Evolutionary conservation across 192 early-diverging fungal genomes (phyloP), one percentile per base, ranked within the genome.

Genomic region (Dimargaris xerosporica): DNA sequence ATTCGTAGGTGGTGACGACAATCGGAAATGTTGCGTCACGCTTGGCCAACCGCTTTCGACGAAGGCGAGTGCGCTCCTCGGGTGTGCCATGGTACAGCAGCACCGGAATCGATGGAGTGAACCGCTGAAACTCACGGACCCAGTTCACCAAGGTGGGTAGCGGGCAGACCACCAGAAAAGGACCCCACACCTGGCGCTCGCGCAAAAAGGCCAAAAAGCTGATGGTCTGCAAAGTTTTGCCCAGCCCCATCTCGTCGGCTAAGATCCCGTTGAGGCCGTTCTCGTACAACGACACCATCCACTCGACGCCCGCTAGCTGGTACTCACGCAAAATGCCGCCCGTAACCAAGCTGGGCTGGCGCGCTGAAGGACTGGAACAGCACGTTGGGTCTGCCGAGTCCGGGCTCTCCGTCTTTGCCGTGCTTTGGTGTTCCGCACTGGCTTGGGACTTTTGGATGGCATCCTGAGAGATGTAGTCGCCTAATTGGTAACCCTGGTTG

Each of bases 241-340:
- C 91, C 19, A 93, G 74, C 46, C 91, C 94, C 94, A 96, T 94
- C 61, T 94, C 91, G 72, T 96, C 96, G 10, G 90, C 94, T 44
- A 96, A 68, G 66, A 96, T 96, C 23, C 96, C 96, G 62, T 95
- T 96, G 21, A 96, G 69, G 16, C 96, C 94, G 70, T 96, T 95
- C 59, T 95, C 91, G 75, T 91, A 98, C 6, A 98, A 75, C 66
- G 82, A 88, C 51, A 90, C 85, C 64, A 98, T 71, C 96, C 96
- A 98, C 68, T 96, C 92, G 64, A 96, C 82, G 54, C 96, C 96
- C 2, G 87, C 87, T 47, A 95, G 68, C 71, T 98, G 96, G 73
- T 96, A 96, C 45, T 95, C 90, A 26, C 90, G 81, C 73, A 98
- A 76, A 23, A 87, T 70, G 34, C 94, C 94, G 61, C 91, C 92